Base-by-base conservation (phyloP, 805 yeast genomes). In the Saccharomycopsis sp. region DNA sequence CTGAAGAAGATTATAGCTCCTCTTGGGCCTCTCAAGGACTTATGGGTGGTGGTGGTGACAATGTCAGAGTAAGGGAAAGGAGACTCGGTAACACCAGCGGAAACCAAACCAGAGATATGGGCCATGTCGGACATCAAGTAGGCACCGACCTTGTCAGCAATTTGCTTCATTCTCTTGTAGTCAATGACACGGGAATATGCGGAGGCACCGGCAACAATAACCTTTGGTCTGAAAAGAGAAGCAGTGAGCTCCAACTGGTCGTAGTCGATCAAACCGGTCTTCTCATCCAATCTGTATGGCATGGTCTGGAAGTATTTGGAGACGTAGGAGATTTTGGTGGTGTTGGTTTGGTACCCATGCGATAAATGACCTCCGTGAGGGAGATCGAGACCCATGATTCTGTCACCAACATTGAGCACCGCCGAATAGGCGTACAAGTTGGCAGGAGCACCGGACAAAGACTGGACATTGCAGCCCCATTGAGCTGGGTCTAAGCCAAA, bases 341-440 rank as follows among this genome's bases (percentile, higher is more conserved):
- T 75, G 61, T 87, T 84, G 56, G 97, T 89, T 77, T 91, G 97
- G 76, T 92, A 92, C 66, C 99, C 99, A 71, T 92, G 99, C 50
- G 96, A 88, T 71, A 92, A 81, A 73, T 92, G 99, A 64, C 99
- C 99, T 67, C 99, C 99, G 68, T 92, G 97, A 61, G 99, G 98
- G 70, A 92, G 81, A 72, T 92, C 98, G 63, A 92, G 81, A 67
- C 99, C 99, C 99, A 92, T 92, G 64, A 92, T 74, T 72, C 98
- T 83, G 68, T 91, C 98, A 64, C 91, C 94, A 54, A 87, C 90
- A 66, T 87, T 86, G 81, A 92, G 74, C 53, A 92, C 73, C 34
- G 97, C 95, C 58, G 91, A 88, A 74, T 92, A 92, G 37, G 91
- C 91, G 67, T 92, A 89, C 71, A 92, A 79, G 74, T 92, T 92